Conservation (phyloP, 2,329 filamentous ascomycete genomes). For the Sporothrix schenckii region DNA sequence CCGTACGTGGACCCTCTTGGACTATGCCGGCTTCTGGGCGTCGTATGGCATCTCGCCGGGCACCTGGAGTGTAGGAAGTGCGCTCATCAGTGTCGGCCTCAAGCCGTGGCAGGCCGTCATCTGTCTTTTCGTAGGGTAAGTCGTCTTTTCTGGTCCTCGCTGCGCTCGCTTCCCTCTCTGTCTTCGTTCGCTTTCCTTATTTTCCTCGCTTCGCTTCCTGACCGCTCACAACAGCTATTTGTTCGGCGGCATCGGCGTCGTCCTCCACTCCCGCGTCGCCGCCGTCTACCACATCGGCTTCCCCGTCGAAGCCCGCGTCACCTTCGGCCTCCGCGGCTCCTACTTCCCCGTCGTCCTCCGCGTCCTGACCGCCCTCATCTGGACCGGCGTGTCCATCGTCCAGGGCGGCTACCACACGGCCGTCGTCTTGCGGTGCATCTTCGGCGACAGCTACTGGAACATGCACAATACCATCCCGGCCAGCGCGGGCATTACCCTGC, state of each 20-base stretch:
- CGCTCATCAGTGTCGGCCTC: conserved; percentile 15
- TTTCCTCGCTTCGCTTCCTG: too few relatives aligned
- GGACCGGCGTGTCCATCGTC: conserved; percentile 70
- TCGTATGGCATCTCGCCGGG: conserved; percentile 19
- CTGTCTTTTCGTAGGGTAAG: conserved; percentile 14
- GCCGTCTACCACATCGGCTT: conserved; percentile 28
- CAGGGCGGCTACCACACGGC: conserved; percentile 84
- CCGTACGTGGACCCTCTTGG: conserved; percentile 12
- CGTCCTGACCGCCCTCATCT: conserved; percentile 54
- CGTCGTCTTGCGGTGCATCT: conserved; percentile 42
- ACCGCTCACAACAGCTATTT: not conserved
- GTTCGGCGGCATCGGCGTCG: conserved; percentile 4
- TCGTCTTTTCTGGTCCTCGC: too few relatives aligned
- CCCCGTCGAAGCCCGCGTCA: conserved; percentile 20
- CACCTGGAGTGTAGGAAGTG: conserved; percentile 24
- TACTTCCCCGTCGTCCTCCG: conserved; percentile 50
- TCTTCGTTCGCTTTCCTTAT: too few relatives aligned
- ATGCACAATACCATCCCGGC: conserved; percentile 39
- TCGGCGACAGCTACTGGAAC: conserved; percentile 74
- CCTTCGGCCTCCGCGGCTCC: conserved; percentile 53
- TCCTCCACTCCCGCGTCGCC: conserved; percentile 20
- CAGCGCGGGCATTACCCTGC: conserved; percentile 36
- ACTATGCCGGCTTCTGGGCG: conserved; percentile 25
- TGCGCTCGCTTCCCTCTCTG: too few relatives aligned
- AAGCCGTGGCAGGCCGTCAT: conserved; percentile 23